Evolutionary conservation across 345 rosid genomes (phyloP), one percentile per base, ranked within the genome.

Genomic region (Populus davidiana): DNA sequence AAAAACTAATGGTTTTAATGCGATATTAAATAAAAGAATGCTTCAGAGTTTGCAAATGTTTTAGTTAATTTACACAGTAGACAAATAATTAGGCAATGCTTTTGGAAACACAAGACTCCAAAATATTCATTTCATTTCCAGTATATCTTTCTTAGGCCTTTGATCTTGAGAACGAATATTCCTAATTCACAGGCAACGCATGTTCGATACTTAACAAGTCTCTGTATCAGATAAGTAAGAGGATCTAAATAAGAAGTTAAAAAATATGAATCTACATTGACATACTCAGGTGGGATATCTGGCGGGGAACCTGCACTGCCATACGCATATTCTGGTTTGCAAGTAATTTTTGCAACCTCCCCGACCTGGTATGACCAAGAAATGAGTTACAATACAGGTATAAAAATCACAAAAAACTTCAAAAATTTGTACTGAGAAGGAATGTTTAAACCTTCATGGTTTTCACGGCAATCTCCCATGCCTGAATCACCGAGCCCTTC

Each of bases 271-370:
- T 27, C 20, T n/a, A 77, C 11, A 77, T 35, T 41, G 41, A 72
- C 83, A 75, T 91, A 96, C 99, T 88, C 77, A 3, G 99, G 89
- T 75, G 97, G 99, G 77, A 96, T 89, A 70, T 93, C 97, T 0
- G 98, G 97, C 38, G 95, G 93, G 79, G 98, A 93, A 38, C 98
- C 99, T 29, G 89, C 87, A 73, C 87, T 84, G 47, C 99, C 95
- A 73, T 96, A 96, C 41, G 97, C 98, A 84, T 93, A 93, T 49
- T 96, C 98, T 39, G 99, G 94, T 85, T 90, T 93, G 89, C 98
- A 93, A 63, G 89, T 91, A 82, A 93, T 79, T 81, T 90, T 92
- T 5, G 99, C 99, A 84, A 96, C 88, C 86, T 96, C 99, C 47
- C 99, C 99, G 54, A 92, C 98, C 98, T 96, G 85, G 47, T 56